A percentile compares a stretch with the other conserved stretches of the same genome.
Evolutionary conservation across 2,329 filamentous ascomycete genomes (phyloP).

Genomic region (Penicillium expansum): DNA sequence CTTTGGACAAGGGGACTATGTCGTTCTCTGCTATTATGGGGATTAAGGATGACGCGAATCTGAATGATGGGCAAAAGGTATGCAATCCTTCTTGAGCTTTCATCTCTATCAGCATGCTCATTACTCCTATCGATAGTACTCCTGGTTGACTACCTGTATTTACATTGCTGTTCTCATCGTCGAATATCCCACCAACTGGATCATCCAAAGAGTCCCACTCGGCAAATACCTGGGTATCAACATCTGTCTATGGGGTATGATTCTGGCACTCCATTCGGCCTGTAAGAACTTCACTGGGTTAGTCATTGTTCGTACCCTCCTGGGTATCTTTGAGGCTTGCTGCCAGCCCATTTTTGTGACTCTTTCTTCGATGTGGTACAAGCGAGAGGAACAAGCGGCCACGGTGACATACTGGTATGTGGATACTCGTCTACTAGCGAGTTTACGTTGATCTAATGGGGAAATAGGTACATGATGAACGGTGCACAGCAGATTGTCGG

Average conservation of each 20-base stretch:
- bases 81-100: neutral
- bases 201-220: slow-evolving; percentile 62
- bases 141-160: slow-evolving; percentile 71
- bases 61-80: slow-evolving; percentile 39
- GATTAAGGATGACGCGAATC: slow-evolving; percentile 47
- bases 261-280: slow-evolving; percentile 60
- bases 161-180: slow-evolving; percentile 69
- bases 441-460: neutral
- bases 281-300: slow-evolving; percentile 60
- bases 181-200: slow-evolving; percentile 69
- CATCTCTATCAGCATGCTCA: neutral
- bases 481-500: slow-evolving; percentile 70
- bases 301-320: slow-evolving; percentile 60
- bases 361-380: slow-evolving; percentile 69
- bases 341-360: slow-evolving; percentile 68
- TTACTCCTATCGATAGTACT: slow-evolving; percentile 50
- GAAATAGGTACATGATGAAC: slow-evolving; percentile 67
- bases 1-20: slow-evolving; percentile 43
- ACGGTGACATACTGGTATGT: slow-evolving; percentile 65
- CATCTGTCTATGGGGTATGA: slow-evolving; percentile 62
- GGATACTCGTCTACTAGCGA: no score
- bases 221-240: slow-evolving; percentile 64
- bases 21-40: slow-evolving; percentile 46
- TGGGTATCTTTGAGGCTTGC: slow-evolving; percentile 69
- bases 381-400: slow-evolving; percentile 63